phyloP scores from a whole-genome alignment of 768 basidiomycete genomes.

The Agaricus subrufescens region DNA sequence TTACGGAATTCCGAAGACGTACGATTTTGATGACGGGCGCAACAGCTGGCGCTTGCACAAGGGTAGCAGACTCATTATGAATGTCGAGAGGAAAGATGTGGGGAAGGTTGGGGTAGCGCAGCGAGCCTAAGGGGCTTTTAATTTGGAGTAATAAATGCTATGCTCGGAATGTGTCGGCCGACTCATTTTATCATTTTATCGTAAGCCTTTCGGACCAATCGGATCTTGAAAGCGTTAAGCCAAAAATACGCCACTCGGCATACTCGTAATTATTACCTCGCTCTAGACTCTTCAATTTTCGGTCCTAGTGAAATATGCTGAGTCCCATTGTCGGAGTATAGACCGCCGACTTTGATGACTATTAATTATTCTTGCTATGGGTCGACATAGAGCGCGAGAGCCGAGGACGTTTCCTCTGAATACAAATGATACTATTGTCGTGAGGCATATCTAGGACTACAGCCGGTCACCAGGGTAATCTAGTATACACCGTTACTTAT shows the following conservation, averaged over 20 bases:
- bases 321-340: no score
- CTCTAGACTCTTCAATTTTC: no score
- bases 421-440: not conserved
- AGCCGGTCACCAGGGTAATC: not conserved
- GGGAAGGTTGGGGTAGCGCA: not conserved
- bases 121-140: not conserved
- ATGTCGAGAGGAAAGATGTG: not conserved
- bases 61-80: conserved; percentile 3
- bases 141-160: not conserved
- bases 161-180: conserved; percentile 1
- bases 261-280: no score
- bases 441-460: not conserved
- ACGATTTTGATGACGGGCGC: conserved; percentile 6
- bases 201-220: no score
- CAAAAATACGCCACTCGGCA: no score
- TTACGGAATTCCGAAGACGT: not conserved
- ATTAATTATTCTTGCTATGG: no score
- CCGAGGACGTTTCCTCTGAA: no score
- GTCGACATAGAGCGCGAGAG: no score
- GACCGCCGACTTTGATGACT: no score
- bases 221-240: no score
- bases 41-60: conserved; percentile 4
- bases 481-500: not conserved
- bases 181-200: not conserved
- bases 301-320: not conserved